Base-by-base conservation (phyloP, 352 stramenopile genomes). In the Phytophthora citrophthora region DNA sequence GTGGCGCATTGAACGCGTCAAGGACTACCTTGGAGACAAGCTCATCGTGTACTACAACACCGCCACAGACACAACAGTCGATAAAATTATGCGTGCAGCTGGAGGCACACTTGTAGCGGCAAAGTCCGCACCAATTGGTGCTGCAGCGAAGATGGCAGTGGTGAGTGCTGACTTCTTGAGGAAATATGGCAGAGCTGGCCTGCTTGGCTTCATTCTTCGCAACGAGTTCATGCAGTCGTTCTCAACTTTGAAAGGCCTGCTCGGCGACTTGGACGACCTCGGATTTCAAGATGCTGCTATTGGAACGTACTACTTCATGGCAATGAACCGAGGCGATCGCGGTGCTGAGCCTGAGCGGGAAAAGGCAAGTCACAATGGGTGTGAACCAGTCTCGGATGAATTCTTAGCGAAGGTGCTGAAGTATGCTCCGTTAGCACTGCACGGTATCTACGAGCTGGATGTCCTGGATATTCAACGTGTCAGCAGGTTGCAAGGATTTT, bases 161-260 rank as follows among this genome's bases (percentile, higher is more conserved):
- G 86, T 94, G 29, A 94, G 88, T 52, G 88, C 86, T 0, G 86
- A 94, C 51, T 94, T 94, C 61, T 72, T 96, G 46, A 81, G 84
- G 12, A 96, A 94, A 54, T 94, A 96, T 29, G 88, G 88, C 7
- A 76, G 82, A 16, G 84, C 86, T 12, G 88, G 88, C 2, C 68
- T 96, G 18, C 59, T 94, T 38, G 88, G 88, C 0, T 93, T 96
- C 56, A 91, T 96, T 18, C 58, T 96, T 7, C 84, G 86, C 7
- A 94, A 96, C 57, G 86, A 96, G 45, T 94, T 96, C 34, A 93
- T 96, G 84, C 86, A 96, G 45, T 94, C 88, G 0, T 94, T 94
- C 54, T 69, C 84, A n/a, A 96, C 86, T 3, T 52, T 96, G 32
- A 94, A 93, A 55, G 83, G 80, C 0, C 46, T 96, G 41, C 83